Evolutionary conservation across 2,329 filamentous ascomycete species (phyloP).

Genomic region (Endothia cerciana): DNA sequence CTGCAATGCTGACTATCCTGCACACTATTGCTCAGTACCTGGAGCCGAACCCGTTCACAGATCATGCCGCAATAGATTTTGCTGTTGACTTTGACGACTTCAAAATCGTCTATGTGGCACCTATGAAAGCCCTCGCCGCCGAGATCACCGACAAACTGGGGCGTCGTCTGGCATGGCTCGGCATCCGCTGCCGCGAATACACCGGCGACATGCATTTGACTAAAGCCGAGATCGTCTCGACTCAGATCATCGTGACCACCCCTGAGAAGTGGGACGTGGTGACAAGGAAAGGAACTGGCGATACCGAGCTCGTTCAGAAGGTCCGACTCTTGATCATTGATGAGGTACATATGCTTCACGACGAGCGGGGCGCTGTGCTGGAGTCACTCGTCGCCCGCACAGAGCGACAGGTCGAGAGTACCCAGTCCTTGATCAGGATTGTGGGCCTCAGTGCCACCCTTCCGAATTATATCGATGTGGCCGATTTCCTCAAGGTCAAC

Average conservation of each 20-base stretch:
- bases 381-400: constrained; percentile 96
- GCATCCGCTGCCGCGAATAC: constrained; percentile 87
- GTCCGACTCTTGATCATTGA: constrained; percentile 96
- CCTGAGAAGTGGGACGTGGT: constrained; percentile 99
- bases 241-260: constrained; percentile 97
- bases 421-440: constrained; percentile 94
- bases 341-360: constrained; percentile 99
- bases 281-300: constrained; percentile 93
- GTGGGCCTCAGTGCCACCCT: constrained; percentile 93
- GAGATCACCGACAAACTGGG: constrained; percentile 95
- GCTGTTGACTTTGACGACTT: constrained; percentile 84
- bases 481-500: constrained; percentile 96
- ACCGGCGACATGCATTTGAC: constrained; percentile 99
- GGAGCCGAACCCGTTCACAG: constrained; percentile 76
- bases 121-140: constrained; percentile 97
- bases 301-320: constrained; percentile 97
- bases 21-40: constrained; percentile 89
- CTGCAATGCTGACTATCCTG: constrained; percentile 93
- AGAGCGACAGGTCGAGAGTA: constrained; percentile 95
- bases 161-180: constrained; percentile 90
- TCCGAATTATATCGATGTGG: constrained; percentile 95
- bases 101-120: constrained; percentile 98
- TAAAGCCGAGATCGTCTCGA: constrained; percentile 92
- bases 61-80: constrained; percentile 76
- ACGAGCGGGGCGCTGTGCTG: constrained; percentile 92